Evolutionary conservation across 2,329 filamentous ascomycete genomes (phyloP).

Genomic region (Juglanconis sp.): DNA sequence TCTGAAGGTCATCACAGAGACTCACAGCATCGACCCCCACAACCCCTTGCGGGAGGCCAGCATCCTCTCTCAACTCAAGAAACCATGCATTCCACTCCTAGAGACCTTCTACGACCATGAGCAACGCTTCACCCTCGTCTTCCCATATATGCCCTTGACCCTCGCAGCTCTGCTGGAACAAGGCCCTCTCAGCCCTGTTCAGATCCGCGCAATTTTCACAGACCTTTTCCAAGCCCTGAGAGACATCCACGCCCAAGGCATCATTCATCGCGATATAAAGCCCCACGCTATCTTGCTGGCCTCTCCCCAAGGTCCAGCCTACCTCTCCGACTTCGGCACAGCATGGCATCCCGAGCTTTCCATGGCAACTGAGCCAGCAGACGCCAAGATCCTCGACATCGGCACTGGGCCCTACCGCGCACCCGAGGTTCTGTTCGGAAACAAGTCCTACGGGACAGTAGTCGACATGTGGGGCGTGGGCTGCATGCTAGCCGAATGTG

Average conservation of each 20-base stretch:
- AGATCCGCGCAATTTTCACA: constrained; percentile 46
- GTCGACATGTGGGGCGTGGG: constrained; percentile 91
- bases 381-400: constrained; percentile 82
- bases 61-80: constrained; percentile 61
- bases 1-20: constrained; percentile 81
- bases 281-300: constrained; percentile 81
- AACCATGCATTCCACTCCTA: constrained; percentile 62
- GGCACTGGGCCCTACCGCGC: constrained; percentile 89
- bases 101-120: constrained; percentile 70
- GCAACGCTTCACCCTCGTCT: constrained; percentile 73
- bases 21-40: constrained; percentile 73
- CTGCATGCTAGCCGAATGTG: constrained; percentile 76
- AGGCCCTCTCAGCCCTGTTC: constrained; percentile 31
- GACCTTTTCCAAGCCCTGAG: constrained; percentile 70
- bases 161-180: constrained; percentile 64
- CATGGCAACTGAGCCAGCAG: constrained; percentile 57
- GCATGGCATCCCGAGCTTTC: constrained; percentile 69
- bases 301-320: constrained; percentile 66
- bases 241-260: constrained; percentile 68
- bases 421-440: constrained; percentile 86
- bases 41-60: constrained; percentile 76
- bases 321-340: constrained; percentile 88
- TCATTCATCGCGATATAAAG: constrained; percentile 93
- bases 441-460: constrained; percentile 65
- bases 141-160: constrained; percentile 77